Evolutionary conservation across 371 early-diverging fungal species (phyloP).

Genomic region (Lichtheimia ornata): DNA sequence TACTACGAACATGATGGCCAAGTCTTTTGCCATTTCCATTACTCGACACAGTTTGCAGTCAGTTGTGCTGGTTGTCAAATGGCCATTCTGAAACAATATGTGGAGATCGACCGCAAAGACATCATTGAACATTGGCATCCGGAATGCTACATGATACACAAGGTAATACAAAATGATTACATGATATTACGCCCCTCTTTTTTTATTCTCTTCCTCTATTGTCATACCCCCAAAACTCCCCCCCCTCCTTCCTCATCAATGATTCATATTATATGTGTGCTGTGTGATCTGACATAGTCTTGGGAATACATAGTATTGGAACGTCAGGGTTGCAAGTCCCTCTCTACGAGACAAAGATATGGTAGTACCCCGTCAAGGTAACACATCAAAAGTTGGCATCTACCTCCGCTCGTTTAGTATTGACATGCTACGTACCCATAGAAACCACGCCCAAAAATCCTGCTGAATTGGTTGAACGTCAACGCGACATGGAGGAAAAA

Average conservation of each 20-base stretch:
- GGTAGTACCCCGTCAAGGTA: constrained; percentile 1
- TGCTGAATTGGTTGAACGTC: constrained; percentile 47
- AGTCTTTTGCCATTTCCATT: constrained; percentile 94
- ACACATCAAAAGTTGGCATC: neutral
- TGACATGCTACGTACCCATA: neutral
- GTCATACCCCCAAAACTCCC: too few species aligned
- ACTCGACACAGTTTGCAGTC: constrained; percentile 71
- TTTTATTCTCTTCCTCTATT: too few species aligned
- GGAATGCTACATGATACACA: constrained; percentile 98
- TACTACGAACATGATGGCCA: constrained; percentile 93
- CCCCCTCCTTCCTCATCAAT: too few species aligned
- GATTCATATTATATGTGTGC: too few species aligned
- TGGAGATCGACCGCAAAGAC: constrained; percentile 85
- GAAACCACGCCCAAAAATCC: constrained; percentile 14
- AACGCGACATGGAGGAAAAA: constrained; percentile 73
- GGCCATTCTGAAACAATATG: constrained; percentile 92
- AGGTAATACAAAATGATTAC: constrained; percentile 32
- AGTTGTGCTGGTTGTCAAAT: constrained; percentile 94
- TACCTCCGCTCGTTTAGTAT: neutral
- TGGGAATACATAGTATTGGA: constrained; percentile 65
- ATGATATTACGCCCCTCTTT: too few species aligned
- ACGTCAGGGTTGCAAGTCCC: constrained; percentile 60
- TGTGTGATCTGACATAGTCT: too few species aligned
- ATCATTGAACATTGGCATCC: constrained; percentile 96
- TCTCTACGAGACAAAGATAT: neutral